Evolutionary conservation across 129 eudicot species (phyloP).

Genomic region (Centaurea solstitialis): DNA sequence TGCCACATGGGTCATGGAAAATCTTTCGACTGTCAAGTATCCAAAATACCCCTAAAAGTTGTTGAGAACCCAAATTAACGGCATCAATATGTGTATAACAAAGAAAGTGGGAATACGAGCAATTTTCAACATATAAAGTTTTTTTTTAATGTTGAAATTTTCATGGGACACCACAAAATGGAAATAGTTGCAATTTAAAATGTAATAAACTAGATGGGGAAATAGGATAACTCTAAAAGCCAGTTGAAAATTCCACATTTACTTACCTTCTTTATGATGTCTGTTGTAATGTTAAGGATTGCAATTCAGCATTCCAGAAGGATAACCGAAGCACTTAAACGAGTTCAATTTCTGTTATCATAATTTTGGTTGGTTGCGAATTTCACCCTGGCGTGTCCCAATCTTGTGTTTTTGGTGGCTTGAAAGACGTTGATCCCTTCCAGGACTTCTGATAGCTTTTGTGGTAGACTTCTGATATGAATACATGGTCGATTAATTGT

Average conservation of each 20-base stretch:
- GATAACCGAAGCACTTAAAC: not conserved
- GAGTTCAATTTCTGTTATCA: not conserved
- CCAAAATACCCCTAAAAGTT: not conserved
- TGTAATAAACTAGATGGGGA: not conserved
- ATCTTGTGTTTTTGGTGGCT: slow-evolving; percentile 18
- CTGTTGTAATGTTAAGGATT: not conserved
- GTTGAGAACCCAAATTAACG: not conserved
- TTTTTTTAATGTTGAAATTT: not conserved
- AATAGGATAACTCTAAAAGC: not conserved
- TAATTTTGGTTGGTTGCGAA: not conserved
- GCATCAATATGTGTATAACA: not conserved
- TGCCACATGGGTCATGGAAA: not conserved
- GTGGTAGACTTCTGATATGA: too few relatives aligned
- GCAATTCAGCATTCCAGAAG: not conserved
- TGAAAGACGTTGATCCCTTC: slow-evolving; percentile 6
- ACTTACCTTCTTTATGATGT: not conserved
- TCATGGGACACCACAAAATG: too few relatives aligned
- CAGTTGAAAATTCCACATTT: not conserved
- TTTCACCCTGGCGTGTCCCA: slow-evolving; percentile 17
- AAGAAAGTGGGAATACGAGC: not conserved
- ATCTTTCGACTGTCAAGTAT: not conserved
- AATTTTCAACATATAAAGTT: too few relatives aligned
- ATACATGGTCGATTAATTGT: too few relatives aligned
- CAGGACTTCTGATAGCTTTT: too few relatives aligned
- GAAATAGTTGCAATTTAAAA: too few relatives aligned